Evolutionary conservation across 176 grass and related monocot genomes (phyloP).

Genomic region (bread wheat (Triticum aestivum)): DNA sequence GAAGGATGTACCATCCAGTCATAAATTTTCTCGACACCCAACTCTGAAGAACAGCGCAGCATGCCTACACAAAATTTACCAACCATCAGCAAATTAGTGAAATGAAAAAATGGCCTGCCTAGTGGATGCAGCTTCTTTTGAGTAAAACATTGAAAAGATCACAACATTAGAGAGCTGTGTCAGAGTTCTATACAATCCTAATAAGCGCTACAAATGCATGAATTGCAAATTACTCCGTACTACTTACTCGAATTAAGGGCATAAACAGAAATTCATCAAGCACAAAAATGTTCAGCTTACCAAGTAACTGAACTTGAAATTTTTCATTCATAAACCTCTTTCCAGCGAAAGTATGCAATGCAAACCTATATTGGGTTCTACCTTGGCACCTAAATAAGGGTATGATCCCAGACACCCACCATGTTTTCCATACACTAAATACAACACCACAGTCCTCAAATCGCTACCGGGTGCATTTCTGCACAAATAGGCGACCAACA

Average conservation of each 20-base stretch:
- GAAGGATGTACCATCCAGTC: slow-evolving; percentile 86
- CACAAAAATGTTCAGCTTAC: neutral
- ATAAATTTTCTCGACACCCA: slow-evolving; percentile 99
- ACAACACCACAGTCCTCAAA: neutral
- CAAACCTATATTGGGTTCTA: neutral
- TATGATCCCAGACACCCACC: neutral
- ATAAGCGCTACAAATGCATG: neutral
- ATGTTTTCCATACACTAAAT: neutral
- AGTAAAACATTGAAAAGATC: neutral
- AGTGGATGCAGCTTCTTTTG: neutral
- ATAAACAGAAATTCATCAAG: neutral
- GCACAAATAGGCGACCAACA: neutral
- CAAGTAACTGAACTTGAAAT: neutral
- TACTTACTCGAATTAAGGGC: neutral
- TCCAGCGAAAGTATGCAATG: neutral
- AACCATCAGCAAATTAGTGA: slow-evolving; percentile 22
- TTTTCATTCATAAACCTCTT: neutral
- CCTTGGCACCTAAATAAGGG: neutral
- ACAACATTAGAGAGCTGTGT: neutral
- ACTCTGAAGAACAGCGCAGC: slow-evolving; percentile 96
- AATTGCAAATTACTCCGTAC: neutral
- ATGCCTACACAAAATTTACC: slow-evolving; percentile 65
- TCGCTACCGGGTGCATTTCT: neutral
- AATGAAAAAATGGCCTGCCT: slow-evolving; percentile 13
- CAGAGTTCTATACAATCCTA: neutral